phyloP scores from a whole-genome alignment of 139 green algal species.

The Micractinium conductrix region DNA sequence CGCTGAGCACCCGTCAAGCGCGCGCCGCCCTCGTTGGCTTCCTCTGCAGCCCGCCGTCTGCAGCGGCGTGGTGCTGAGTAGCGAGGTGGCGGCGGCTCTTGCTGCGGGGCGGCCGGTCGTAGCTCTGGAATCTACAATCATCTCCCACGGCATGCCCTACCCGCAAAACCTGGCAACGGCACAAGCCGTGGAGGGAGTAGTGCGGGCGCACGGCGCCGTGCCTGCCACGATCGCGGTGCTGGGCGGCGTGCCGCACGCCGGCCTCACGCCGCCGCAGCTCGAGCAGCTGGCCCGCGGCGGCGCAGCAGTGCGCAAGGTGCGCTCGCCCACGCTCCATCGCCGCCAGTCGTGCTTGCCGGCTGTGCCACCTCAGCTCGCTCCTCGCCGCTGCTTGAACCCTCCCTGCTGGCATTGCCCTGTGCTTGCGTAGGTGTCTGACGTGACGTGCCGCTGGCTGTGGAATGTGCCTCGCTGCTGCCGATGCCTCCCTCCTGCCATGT shows the following conservation, averaged over 20 bases:
- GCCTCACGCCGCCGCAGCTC: conserved; percentile 57
- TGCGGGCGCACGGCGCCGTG: conserved; percentile 72
- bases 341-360: no score
- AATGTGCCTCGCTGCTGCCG: no score
- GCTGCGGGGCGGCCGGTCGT: conserved; percentile 75
- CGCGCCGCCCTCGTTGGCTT: no score
- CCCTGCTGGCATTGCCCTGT: no score
- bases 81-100: conserved; percentile 82
- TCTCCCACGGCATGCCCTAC: conserved; percentile 97
- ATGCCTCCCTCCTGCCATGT: no score
- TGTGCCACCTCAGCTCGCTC: no score
- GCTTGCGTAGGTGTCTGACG: no score
- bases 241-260: conserved; percentile 72
- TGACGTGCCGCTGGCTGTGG: no score
- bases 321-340: no score
- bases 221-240: conserved; percentile 97
- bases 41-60: not conserved
- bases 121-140: conserved; percentile 97
- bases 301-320: conserved; percentile 72
- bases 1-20: no score
- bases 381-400: no score
- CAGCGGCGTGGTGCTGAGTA: conserved; percentile 4
- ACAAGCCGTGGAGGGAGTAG: conserved; percentile 76
- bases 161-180: conserved; percentile 93
- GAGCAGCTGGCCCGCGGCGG: conserved; percentile 54